phyloP scores from a whole-genome alignment of 805 yeast genomes.

The Wickerhamiella vanderwaltii region DNA sequence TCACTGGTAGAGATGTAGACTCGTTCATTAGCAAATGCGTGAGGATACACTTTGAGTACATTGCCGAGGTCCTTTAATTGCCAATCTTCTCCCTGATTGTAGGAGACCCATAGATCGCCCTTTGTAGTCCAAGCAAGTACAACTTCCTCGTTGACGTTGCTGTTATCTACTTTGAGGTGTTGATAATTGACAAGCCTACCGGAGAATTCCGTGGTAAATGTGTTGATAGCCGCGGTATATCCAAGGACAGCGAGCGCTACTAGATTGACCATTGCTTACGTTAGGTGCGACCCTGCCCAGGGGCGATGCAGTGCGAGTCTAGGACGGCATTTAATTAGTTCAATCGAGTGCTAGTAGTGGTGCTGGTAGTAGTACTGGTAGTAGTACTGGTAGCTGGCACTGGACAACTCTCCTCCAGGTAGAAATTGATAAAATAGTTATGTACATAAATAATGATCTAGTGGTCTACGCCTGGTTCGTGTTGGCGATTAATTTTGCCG shows the following conservation, averaged over 20 bases:
- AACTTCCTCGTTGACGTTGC: constrained; percentile 44
- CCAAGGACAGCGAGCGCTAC: not conserved
- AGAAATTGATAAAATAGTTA: no score
- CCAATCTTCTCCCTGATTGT: constrained; percentile 52
- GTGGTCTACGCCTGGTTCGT: no score
- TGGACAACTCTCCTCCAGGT: no score
- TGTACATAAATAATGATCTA: no score
- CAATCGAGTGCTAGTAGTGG: no score
- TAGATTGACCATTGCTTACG: not conserved
- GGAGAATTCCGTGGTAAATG: constrained; percentile 28
- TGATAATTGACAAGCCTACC: constrained; percentile 44
- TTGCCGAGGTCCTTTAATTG: constrained; percentile 31
- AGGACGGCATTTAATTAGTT: no score
- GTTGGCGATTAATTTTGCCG: no score
- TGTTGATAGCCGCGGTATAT: constrained; percentile 4
- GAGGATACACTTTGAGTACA: constrained; percentile 45
- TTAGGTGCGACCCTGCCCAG: no score
- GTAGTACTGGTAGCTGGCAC: no score
- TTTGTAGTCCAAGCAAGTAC: constrained; percentile 46
- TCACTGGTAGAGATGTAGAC: constrained; percentile 42
- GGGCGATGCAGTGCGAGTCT: no score
- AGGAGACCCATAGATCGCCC: constrained; percentile 49
- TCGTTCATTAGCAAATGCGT: constrained; percentile 46
- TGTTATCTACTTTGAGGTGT: constrained; percentile 45
- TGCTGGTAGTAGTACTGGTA: no score